A percentile compares a stretch with the other conserved stretches of the same genome.
These are phyloP conservation scores for Aspergillus pseudoviridinutans DNA, from an alignment of 2,329 filamentous ascomycete species.

Conservation along the genomic window DNA sequence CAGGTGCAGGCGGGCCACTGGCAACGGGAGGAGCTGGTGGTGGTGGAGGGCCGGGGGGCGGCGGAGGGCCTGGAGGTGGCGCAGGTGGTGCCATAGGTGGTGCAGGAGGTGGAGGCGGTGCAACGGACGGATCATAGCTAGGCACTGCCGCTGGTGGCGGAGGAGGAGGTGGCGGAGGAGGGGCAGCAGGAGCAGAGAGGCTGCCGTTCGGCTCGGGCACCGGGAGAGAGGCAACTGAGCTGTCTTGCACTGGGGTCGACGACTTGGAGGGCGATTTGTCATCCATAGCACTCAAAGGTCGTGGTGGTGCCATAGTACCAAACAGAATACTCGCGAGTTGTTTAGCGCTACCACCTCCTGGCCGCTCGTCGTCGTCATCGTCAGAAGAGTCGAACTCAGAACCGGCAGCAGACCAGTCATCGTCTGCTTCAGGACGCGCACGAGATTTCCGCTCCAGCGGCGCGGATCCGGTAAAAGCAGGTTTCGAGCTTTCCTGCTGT, in stretches of 20 bases:
- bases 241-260: slow-evolving; percentile 43
- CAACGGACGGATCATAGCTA: slow-evolving; percentile 13
- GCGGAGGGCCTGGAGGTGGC: slow-evolving; percentile 39
- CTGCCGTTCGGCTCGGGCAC: slow-evolving; percentile 23
- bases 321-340: slow-evolving; percentile 93
- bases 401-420: slow-evolving; percentile 80
- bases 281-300: slow-evolving; percentile 78
- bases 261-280: slow-evolving; percentile 56
- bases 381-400: slow-evolving; percentile 70
- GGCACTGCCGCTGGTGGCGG: slow-evolving; percentile 24
- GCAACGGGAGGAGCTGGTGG: slow-evolving; percentile 37
- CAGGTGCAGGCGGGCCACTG: slow-evolving; percentile 37
- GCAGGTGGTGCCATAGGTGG: slow-evolving; percentile 29
- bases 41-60: slow-evolving; percentile 27
- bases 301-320: slow-evolving; percentile 91
- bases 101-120: slow-evolving; percentile 30
- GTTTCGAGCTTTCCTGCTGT: slow-evolving; percentile 52
- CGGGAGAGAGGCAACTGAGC: slow-evolving; percentile 33
- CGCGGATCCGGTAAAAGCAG: slow-evolving; percentile 49
- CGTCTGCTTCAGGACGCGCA: slow-evolving; percentile 56
- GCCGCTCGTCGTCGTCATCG: slow-evolving; percentile 71
- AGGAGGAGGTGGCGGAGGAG: slow-evolving; percentile 32
- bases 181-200: slow-evolving; percentile 22
- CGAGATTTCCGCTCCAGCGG: slow-evolving; percentile 49
- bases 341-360: slow-evolving; percentile 78